Conservation (phyloP, 78 protist genomes). For the Dictyostelium brefeldianum region DNA sequence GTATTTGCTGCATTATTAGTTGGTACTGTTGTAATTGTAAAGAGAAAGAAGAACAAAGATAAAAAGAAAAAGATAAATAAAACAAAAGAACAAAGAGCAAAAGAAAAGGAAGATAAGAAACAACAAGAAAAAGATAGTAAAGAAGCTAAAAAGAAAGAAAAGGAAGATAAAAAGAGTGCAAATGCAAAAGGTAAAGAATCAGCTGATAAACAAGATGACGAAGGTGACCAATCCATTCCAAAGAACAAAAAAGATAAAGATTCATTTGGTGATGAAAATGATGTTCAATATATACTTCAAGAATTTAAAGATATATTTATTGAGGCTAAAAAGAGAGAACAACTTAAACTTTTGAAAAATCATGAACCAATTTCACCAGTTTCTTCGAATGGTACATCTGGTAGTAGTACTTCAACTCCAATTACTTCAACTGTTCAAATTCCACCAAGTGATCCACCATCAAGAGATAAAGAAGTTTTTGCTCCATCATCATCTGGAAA, state of each 20-base stretch:
- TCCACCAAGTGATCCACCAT: background rate
- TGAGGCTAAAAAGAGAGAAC: slow-evolving; percentile 37
- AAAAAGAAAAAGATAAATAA: background rate
- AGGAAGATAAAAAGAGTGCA: slow-evolving; percentile 5
- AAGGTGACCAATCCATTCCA: background rate
- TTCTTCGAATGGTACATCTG: slow-evolving; percentile 9
- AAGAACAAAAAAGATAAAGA: slow-evolving; percentile 2
- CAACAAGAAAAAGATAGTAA: slow-evolving; percentile 13
- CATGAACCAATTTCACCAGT: slow-evolving; percentile 46
- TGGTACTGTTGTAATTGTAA: slow-evolving; percentile 30
- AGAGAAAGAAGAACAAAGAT: slow-evolving; percentile 33
- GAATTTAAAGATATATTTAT: slow-evolving; percentile 68
- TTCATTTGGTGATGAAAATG: slow-evolving; percentile 79
- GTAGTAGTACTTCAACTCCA: slow-evolving; percentile 23
- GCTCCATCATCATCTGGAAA: background rate
- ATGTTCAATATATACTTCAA: slow-evolving; percentile 34
- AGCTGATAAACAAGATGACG: background rate
- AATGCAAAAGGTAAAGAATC: background rate
- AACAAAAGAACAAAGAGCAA: slow-evolving; percentile 2
- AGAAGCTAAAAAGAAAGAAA: background rate
- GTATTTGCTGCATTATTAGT: slow-evolving; percentile 38
- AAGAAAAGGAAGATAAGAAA: slow-evolving; percentile 41
- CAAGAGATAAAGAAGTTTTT: background rate
- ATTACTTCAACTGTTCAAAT: background rate
- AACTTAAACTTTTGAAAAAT: background rate